Conservation (phyloP, 1,284 basidiomycete species). For the Mycena sp. region DNA sequence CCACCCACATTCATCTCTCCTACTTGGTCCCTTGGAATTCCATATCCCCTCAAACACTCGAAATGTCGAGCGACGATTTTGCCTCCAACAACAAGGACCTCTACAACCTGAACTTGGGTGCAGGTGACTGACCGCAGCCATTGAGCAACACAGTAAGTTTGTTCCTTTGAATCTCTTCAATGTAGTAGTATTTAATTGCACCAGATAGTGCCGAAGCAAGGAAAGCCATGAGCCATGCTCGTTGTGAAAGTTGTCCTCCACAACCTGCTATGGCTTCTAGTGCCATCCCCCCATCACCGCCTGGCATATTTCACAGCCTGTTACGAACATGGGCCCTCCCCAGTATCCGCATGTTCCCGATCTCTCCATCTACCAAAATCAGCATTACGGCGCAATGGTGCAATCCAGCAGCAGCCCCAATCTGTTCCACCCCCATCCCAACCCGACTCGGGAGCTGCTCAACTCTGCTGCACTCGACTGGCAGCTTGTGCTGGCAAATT, state of each 20-base stretch:
- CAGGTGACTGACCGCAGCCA: background rate
- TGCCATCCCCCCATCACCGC: no score
- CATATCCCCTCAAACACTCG: background rate
- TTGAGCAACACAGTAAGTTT: background rate
- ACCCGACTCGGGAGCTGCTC: no score
- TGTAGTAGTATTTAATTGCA: no score
- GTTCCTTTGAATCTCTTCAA: no score
- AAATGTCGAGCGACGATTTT: slow-evolving; percentile 6
- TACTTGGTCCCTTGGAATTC: background rate
- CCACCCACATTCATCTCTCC: background rate
- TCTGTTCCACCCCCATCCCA: background rate
- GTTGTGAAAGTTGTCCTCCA: background rate
- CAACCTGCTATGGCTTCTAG: background rate
- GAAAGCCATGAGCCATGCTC: background rate
- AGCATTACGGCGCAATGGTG: background rate
- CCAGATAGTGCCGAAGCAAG: background rate
- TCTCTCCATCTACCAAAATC: background rate
- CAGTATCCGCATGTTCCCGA: background rate
- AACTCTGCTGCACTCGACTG: no score
- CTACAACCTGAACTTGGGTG: background rate
- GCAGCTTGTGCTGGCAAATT: background rate
- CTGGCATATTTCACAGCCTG: background rate
- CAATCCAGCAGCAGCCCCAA: background rate
- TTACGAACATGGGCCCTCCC: background rate
- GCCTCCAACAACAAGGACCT: slow-evolving; percentile 1